A percentile compares a stretch with the other conserved stretches of the same genome.
These are phyloP conservation scores for Pseudodiploospora longispora DNA, from an alignment of 2,329 filamentous ascomycete species.

Conservation along the genomic window DNA sequence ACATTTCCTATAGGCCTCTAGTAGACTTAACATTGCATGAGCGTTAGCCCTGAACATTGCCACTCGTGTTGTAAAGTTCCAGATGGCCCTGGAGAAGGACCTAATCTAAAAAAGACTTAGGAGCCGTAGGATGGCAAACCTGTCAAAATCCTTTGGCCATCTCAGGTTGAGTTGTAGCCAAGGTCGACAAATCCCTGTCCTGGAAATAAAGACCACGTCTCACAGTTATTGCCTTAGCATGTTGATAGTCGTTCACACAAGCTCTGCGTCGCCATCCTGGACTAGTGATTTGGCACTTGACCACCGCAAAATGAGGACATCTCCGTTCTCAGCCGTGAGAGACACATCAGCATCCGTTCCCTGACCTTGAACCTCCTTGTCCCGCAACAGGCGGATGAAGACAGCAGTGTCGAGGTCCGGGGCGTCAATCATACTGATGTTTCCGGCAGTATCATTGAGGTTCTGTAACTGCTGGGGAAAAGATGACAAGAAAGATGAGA, in stretches of 20 bases:
- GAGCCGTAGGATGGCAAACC: neutral
- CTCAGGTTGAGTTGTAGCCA: neutral
- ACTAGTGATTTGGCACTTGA: slow-evolving; percentile 62
- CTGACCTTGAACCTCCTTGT: slow-evolving; percentile 49
- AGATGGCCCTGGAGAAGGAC: too few relatives aligned
- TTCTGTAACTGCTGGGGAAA: slow-evolving; percentile 76
- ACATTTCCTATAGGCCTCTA: too few relatives aligned
- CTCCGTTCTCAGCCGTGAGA: slow-evolving; percentile 50
- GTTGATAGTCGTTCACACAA: slow-evolving; percentile 37
- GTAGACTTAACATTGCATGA: too few relatives aligned
- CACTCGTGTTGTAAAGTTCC: too few relatives aligned
- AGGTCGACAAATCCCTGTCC: too few relatives aligned
- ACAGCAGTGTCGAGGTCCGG: slow-evolving; percentile 79
- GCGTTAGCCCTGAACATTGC: too few relatives aligned
- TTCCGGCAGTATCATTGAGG: slow-evolving; percentile 83
- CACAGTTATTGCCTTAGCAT: neutral
- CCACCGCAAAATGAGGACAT: slow-evolving; percentile 63
- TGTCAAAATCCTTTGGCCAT: neutral
- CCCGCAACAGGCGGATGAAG: slow-evolving; percentile 66
- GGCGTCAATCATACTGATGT: slow-evolving; percentile 83
- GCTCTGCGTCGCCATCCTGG: slow-evolving; percentile 46
- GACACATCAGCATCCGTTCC: slow-evolving; percentile 57
- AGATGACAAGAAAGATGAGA: slow-evolving; percentile 71
- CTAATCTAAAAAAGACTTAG: too few relatives aligned
- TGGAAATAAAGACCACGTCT: neutral